These are phyloP conservation scores for Phellopilus nigrolimitatus DNA, from an alignment of 1,284 basidiomycete genomes.

Conservation along the genomic window DNA sequence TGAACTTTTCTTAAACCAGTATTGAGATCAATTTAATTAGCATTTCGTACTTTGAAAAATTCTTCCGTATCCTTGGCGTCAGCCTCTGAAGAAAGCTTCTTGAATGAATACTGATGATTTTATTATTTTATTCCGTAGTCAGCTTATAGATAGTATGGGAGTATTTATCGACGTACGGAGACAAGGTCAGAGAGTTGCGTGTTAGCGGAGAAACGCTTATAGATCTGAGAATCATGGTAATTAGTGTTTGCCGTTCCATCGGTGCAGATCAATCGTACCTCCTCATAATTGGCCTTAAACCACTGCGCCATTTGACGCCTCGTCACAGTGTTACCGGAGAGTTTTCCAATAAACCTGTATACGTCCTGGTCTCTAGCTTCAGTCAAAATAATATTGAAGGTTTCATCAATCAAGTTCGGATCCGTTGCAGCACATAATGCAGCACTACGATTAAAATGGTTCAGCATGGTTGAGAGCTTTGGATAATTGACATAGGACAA, in stretches of 20 bases:
- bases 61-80: slow-evolving; percentile 63
- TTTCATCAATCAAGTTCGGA: slow-evolving; percentile 47
- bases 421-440: slow-evolving; percentile 46
- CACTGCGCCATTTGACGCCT: slow-evolving; percentile 39
- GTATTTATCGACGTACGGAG: too few species aligned
- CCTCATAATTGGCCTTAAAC: slow-evolving; percentile 57
- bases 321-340: slow-evolving; percentile 41
- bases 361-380: slow-evolving; percentile 64
- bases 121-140: neutral
- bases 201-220: slow-evolving; percentile 68
- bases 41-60: slow-evolving; percentile 8
- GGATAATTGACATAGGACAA: slow-evolving; percentile 2
- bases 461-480: slow-evolving; percentile 8
- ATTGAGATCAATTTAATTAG: too few species aligned
- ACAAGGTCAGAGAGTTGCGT: slow-evolving; percentile 52
- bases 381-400: slow-evolving; percentile 52
- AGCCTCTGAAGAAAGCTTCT: slow-evolving; percentile 56
- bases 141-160: slow-evolving; percentile 15
- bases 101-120: slow-evolving; percentile 47
- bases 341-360: slow-evolving; percentile 47
- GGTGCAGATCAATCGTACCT: too few species aligned
- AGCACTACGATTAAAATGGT: slow-evolving; percentile 20
- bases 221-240: slow-evolving; percentile 41
- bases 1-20: too few species aligned
- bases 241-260: too few species aligned